Evolutionary conservation across 257 asterid species (phyloP).

Genomic region (Solanum appendiculatum): DNA sequence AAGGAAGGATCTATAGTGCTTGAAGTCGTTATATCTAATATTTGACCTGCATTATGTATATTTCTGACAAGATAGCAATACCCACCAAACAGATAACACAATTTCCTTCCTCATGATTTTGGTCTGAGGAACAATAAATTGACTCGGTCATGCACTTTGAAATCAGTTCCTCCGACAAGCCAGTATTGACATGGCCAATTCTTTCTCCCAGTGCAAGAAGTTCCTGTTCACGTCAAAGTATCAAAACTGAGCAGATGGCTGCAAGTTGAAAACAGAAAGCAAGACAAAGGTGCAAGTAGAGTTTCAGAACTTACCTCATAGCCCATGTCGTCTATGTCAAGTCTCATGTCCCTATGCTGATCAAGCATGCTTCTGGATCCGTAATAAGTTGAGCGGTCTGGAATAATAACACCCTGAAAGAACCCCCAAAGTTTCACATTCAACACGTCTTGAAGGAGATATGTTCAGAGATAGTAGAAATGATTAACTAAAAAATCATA

Average conservation of each 20-base stretch:
- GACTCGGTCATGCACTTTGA: constrained; percentile 47
- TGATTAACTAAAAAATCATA: not conserved
- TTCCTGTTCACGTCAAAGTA: constrained; percentile 35
- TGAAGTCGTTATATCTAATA: not conserved
- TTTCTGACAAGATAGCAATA: not conserved
- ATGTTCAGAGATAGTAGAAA: not conserved
- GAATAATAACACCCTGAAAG: constrained; percentile 40
- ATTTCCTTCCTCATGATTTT: constrained; percentile 34
- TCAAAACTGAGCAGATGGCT: not conserved
- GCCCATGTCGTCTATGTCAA: constrained; percentile 72
- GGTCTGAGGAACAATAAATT: constrained; percentile 42
- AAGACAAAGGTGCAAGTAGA: not conserved
- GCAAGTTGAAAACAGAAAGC: not conserved
- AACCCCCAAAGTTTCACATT: not conserved
- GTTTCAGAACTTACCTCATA: constrained; percentile 47
- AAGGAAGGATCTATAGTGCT: not conserved
- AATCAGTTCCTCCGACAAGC: constrained; percentile 48
- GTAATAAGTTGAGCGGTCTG: constrained; percentile 29
- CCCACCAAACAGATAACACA: constrained; percentile 73
- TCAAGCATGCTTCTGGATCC: constrained; percentile 51
- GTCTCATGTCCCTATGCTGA: constrained; percentile 74
- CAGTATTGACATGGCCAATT: constrained; percentile 73
- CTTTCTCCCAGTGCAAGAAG: constrained; percentile 82
- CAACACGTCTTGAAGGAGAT: not conserved
- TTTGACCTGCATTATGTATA: not conserved